These are phyloP conservation scores for Dioszegia crocea DNA, from an alignment of 768 basidiomycete species.

Conservation along the genomic window DNA sequence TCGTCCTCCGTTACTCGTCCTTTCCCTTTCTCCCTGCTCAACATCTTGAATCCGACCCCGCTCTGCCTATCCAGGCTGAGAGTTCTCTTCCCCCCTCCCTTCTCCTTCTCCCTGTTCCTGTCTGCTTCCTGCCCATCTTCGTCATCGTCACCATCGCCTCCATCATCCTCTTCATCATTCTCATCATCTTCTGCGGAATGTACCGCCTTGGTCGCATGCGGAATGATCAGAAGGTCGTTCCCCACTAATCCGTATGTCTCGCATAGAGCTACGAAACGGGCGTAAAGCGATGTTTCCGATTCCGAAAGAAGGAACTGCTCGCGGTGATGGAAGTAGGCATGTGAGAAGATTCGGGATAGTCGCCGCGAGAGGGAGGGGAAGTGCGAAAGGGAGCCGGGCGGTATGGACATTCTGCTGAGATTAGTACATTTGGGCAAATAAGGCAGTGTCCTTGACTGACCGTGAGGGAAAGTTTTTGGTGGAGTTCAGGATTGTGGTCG, in stretches of 20 bases:
- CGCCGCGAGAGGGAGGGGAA: slow-evolving; percentile 85
- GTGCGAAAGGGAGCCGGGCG: slow-evolving; percentile 73
- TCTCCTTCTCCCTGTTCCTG: slow-evolving; percentile 4
- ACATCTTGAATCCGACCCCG: slow-evolving; percentile 3
- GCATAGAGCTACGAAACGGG: slow-evolving; percentile 80
- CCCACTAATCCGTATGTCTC: slow-evolving; percentile 77
- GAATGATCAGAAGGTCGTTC: slow-evolving; percentile 67
- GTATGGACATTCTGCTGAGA: slow-evolving; percentile 77
- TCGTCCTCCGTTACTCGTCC: not conserved
- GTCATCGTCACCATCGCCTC: slow-evolving; percentile 16
- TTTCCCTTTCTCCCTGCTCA: slow-evolving; percentile 2
- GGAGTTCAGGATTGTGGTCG: slow-evolving; percentile 84
- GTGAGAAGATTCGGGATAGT: slow-evolving; percentile 89
- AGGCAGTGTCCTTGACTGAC: no score
- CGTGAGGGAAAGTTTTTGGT: slow-evolving; percentile 87
- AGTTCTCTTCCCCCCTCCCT: slow-evolving; percentile 6
- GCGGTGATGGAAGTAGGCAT: slow-evolving; percentile 92
- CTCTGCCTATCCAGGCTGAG: slow-evolving; percentile 10
- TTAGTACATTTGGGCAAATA: no score
- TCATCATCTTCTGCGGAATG: slow-evolving; percentile 22
- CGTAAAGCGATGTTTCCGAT: slow-evolving; percentile 83
- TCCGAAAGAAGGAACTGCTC: slow-evolving; percentile 66
- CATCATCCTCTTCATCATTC: slow-evolving; percentile 24
- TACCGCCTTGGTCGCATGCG: slow-evolving; percentile 17
- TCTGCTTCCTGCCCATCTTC: slow-evolving; percentile 14